phyloP scores from a whole-genome alignment of 2,329 filamentous ascomycete genomes.

The Aspergillus oerlinghausenensis region DNA sequence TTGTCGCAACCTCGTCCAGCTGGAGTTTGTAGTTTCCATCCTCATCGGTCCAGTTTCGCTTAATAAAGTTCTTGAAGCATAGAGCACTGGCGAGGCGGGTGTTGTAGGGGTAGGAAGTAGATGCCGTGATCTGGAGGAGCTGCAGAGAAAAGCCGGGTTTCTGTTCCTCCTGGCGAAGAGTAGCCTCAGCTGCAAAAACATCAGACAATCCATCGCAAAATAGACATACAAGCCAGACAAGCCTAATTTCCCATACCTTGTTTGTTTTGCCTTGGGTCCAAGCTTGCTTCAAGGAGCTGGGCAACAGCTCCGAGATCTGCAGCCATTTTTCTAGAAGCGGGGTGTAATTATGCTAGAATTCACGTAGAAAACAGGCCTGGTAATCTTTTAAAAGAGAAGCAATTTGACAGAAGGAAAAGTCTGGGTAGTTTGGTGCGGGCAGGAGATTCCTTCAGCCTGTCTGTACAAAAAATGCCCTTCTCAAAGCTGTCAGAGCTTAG shows the following conservation, averaged over 20 bases:
- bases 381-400: neutral
- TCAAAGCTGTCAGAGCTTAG: constrained; percentile 17
- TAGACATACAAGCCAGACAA: neutral
- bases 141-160: constrained; percentile 83
- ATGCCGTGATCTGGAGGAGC: constrained; percentile 85
- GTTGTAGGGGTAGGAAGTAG: constrained; percentile 65
- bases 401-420: neutral
- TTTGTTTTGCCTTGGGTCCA: constrained; percentile 82
- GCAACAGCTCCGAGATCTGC: constrained; percentile 62
- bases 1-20: constrained; percentile 73
- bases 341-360: constrained; percentile 4
- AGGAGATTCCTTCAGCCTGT: neutral
- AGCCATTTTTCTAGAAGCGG: constrained; percentile 48
- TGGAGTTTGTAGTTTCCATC: constrained; percentile 90
- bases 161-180: constrained; percentile 71
- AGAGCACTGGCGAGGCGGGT: constrained; percentile 83
- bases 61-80: constrained; percentile 98
- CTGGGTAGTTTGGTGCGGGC: neutral
- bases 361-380: neutral
- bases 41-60: constrained; percentile 91
- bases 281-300: constrained; percentile 81
- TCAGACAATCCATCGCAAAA: constrained; percentile 5
- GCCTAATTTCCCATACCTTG: constrained; percentile 61
- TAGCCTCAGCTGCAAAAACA: constrained; percentile 64
- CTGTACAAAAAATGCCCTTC: constrained; percentile 2